A percentile compares a stretch with the other conserved stretches of the same genome.
Evolutionary conservation across 1,284 basidiomycete species (phyloP).

Genomic region (Cutaneotrichosporon spelunceum): DNA sequence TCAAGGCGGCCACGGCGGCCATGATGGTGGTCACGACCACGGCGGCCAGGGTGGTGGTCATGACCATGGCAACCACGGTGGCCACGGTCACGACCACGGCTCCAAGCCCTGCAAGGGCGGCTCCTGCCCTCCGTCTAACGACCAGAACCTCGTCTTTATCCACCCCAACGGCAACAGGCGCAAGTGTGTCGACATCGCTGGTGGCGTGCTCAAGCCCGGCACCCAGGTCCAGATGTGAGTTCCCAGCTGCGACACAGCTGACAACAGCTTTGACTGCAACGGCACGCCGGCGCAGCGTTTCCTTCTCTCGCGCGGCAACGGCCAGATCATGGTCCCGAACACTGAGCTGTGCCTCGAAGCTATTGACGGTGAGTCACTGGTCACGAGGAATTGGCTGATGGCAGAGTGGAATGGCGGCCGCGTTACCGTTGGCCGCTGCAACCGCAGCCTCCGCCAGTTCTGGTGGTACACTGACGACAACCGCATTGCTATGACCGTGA

Average conservation of each 20-base stretch:
- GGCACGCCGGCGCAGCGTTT: slow-evolving; percentile 19
- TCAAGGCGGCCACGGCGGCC: too few relatives aligned
- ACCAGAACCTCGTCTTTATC: slow-evolving; percentile 1
- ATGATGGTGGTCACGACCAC: too few relatives aligned
- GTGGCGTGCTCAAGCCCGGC: slow-evolving; percentile 18
- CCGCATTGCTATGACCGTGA: not conserved
- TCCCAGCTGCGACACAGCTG: not conserved
- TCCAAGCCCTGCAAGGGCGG: too few relatives aligned
- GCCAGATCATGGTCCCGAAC: slow-evolving; percentile 21
- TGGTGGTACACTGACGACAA: not conserved
- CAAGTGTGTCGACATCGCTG: slow-evolving; percentile 21
- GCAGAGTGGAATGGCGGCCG: not conserved
- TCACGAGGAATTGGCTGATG: not conserved
- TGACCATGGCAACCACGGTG: too few relatives aligned
- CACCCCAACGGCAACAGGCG: slow-evolving; percentile 16
- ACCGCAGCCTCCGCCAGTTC: not conserved
- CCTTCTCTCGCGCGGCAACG: slow-evolving; percentile 9
- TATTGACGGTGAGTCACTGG: not conserved
- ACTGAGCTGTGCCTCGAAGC: slow-evolving; percentile 38
- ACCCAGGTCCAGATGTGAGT: slow-evolving; percentile 22
- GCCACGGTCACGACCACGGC: too few relatives aligned
- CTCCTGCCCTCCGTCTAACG: not conserved
- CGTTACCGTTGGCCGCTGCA: not conserved
- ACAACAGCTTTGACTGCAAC: slow-evolving; percentile 23
- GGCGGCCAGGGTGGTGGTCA: too few relatives aligned